These are phyloP conservation scores for Coemansia nantahalensis DNA, from an alignment of 192 early-diverging fungal species.

Conservation along the genomic window DNA sequence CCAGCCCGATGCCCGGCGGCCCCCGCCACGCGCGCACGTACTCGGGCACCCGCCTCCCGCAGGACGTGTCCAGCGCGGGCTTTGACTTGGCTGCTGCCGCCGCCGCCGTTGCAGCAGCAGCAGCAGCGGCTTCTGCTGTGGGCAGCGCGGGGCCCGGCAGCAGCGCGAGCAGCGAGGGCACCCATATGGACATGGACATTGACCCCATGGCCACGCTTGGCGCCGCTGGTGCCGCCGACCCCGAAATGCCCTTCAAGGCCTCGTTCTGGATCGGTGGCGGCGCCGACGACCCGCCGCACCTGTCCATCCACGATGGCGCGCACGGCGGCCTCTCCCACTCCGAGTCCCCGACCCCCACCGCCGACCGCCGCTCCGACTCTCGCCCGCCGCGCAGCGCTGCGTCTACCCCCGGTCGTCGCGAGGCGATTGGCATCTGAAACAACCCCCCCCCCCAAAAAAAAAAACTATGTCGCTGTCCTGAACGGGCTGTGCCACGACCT, in stretches of 20 bases:
- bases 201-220: conserved; percentile 45
- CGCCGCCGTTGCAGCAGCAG: too few relatives aligned
- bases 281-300: conserved; percentile 9
- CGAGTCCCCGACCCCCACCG: conserved; percentile 44
- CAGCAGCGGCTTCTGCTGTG: too few relatives aligned
- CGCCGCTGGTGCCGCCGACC: conserved; percentile 4
- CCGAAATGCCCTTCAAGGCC: conserved; percentile 41
- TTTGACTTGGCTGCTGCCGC: conserved; percentile 3
- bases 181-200: conserved; percentile 22
- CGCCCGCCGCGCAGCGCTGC: conserved; percentile 41
- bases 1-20: too few relatives aligned
- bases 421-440: conserved; percentile 32
- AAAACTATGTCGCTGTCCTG: too few relatives aligned
- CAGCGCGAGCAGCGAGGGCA: not conserved
- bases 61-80: conserved; percentile 12
- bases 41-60: conserved; percentile 36
- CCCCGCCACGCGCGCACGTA: conserved; percentile 22
- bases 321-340: conserved; percentile 32
- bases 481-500: too few relatives aligned
- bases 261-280: conserved; percentile 29
- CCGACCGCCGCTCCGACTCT: conserved; percentile 11
- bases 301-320: conserved; percentile 6
- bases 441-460: too few relatives aligned
- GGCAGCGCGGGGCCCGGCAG: conserved; percentile 3
- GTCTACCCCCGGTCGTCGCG: conserved; percentile 46